Evolutionary conservation across 2,329 filamentous ascomycete species (phyloP), one percentile per base, ranked within the genome.

Genomic region (Tolypocladium sp.): DNA sequence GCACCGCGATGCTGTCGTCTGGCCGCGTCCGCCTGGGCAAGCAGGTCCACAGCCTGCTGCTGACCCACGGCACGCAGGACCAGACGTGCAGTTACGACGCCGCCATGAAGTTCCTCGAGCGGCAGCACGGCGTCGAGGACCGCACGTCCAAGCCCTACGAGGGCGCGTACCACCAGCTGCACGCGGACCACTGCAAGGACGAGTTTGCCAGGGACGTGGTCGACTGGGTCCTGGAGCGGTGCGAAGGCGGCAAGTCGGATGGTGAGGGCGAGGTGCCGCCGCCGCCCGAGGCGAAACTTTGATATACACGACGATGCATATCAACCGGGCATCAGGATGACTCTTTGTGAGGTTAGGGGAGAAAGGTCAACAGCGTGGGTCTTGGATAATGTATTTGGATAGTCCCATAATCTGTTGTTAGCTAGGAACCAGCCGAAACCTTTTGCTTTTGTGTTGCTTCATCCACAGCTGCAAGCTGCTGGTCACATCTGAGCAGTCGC

Each of bases 61-160:
- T 95, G 37, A 82, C 83, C 0, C 91, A 96, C 73, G 92, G 92
- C 9, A 89, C 86, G n/a, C 79, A 70, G 4, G 92, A 97, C 71
- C 78, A 79, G 66, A 82, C 88, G 37, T 88, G 88, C 53, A 85
- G 83, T 71, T 89, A 84, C 65, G 75, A 82, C 10, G 85, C 83
- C 2, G 86, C 83, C 59, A 83, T 84, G 74, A 79, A 76, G 59
- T 90, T 89, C 73, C 83, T 86, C 61, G 82, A 87, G 27, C 67
- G 73, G 25, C 75, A 82, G 63, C 75, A 81, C 33, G 72, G 75
- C 56, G 76, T 89, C 8, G 76, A 80, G 65, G 91, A 95, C 71
- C 89, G 85, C 68, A 82, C 81, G 63, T 86, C 91, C 69, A 88
- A 84, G 76, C 74, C 78, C 25, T 96, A 94, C 70, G 84, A 89